Percentiles rank a stretch among this genome's conserved stretches.
These are phyloP conservation scores for Aquilaria agallochum DNA, from an alignment of 441 rosid genomes.

Conservation along the genomic window DNA sequence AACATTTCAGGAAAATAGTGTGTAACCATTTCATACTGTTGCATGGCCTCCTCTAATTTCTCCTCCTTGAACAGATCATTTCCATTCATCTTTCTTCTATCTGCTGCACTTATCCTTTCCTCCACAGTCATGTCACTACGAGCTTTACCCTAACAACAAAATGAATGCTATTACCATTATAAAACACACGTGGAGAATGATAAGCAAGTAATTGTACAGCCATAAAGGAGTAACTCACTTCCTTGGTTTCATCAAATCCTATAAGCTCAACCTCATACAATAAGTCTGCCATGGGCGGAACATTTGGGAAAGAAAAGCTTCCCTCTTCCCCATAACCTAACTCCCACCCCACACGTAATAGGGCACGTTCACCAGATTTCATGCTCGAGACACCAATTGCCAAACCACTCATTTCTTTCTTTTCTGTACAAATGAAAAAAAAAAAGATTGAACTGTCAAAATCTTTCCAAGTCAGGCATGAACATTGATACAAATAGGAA, in stretches of 20 bases:
- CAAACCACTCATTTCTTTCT: constrained; percentile 85
- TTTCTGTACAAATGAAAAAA: constrained; percentile 44
- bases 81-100: constrained; percentile 91
- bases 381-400: constrained; percentile 83
- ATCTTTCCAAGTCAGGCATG: too few species aligned
- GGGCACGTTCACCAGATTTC: constrained; percentile 89
- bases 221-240: constrained; percentile 43
- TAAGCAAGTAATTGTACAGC: not conserved
- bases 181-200: constrained; percentile 5
- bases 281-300: constrained; percentile 88
- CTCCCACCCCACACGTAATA: constrained; percentile 84
- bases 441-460: not conserved
- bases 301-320: constrained; percentile 92
- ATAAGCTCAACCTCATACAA: constrained; percentile 86
- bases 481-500: constrained; percentile 3
- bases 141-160: constrained; percentile 64
- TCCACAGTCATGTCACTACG: constrained; percentile 96
- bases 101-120: constrained; percentile 94
- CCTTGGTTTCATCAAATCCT: constrained; percentile 91
- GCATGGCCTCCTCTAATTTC: constrained; percentile 95
- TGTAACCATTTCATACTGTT: constrained; percentile 95
- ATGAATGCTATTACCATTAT: constrained; percentile 10
- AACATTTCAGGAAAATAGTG: constrained; percentile 22
- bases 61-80: constrained; percentile 76
- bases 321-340: constrained; percentile 93